Conservation (phyloP, 352 stramenopile species). For the Pythium rishiriense region DNA sequence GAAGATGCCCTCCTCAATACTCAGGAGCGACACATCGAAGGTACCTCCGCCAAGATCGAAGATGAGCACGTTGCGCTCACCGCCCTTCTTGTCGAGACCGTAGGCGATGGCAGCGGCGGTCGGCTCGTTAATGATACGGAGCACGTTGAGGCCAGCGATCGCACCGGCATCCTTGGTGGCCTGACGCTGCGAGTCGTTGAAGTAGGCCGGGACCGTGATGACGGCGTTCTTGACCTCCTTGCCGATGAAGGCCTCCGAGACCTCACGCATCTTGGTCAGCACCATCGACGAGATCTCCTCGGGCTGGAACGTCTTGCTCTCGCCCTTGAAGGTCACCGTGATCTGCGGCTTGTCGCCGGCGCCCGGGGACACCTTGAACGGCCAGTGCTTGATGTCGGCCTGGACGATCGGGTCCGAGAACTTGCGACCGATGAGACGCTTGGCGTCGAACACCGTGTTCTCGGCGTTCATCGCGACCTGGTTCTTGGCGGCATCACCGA, state of each 20-base stretch:
- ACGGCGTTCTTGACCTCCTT: constrained; percentile 36
- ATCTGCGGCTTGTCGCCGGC: constrained; percentile 82
- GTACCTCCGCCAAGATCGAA: constrained; percentile 1
- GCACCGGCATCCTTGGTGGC: constrained; percentile 34
- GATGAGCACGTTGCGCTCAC: constrained; percentile 4
- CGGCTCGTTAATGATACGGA: constrained; percentile 91
- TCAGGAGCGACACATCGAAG: constrained; percentile 1
- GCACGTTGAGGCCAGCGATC: constrained; percentile 23
- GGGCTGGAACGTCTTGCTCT: constrained; percentile 47
- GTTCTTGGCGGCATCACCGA: constrained; percentile 91
- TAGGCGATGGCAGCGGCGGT: constrained; percentile 92
- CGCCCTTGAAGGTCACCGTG: constrained; percentile 42
- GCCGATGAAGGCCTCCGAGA: constrained; percentile 47
- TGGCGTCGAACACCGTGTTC: constrained; percentile 96
- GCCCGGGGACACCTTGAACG: constrained; percentile 90
- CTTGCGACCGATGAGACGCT: constrained; percentile 93
- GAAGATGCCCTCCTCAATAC: constrained; percentile 95
- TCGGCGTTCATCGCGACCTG: constrained; percentile 88
- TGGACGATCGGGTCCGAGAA: constrained; percentile 88
- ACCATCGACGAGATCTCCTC: constrained; percentile 69
- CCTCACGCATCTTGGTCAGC: constrained; percentile 50
- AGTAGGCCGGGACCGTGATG: constrained; percentile 36
- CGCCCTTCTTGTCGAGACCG: constrained; percentile 67
- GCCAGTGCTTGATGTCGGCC: constrained; percentile 51
- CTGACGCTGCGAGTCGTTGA: constrained; percentile 35